phyloP scores from a whole-genome alignment of 371 early-diverging fungal genomes.

The Actinomortierella ambigua region DNA sequence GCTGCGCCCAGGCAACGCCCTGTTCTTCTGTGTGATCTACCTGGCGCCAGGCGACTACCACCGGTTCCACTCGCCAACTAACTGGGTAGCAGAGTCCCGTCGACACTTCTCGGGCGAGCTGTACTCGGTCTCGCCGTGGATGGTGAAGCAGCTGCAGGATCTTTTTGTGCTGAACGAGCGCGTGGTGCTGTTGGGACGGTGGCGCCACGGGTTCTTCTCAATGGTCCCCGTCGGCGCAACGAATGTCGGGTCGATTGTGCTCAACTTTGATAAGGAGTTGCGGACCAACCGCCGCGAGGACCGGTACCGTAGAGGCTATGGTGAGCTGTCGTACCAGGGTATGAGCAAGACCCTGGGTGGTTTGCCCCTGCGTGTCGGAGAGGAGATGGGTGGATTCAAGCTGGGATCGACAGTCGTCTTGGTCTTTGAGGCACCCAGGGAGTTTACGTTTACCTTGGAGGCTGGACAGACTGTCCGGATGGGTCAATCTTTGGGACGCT shows the following conservation, averaged over 20 bases:
- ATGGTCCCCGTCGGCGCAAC: conserved; percentile 98
- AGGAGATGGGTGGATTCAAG: conserved; percentile 95
- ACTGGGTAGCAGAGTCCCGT: conserved; percentile 87
- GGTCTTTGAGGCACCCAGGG: conserved; percentile 92
- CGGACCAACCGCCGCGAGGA: conserved; percentile 72
- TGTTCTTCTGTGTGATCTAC: conserved; percentile 92
- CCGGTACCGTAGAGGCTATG: conserved; percentile 73
- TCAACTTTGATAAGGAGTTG: conserved; percentile 90
- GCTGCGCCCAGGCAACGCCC: conserved; percentile 68
- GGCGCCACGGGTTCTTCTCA: conserved; percentile 93
- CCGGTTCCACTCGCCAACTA: conserved; percentile 96
- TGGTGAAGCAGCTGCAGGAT: conserved; percentile 80
- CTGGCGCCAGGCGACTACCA: conserved; percentile 98
- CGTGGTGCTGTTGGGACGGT: conserved; percentile 88
- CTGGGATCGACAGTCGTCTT: conserved; percentile 96
- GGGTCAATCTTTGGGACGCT: conserved; percentile 79
- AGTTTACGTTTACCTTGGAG: conserved; percentile 77
- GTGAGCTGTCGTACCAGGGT: conserved; percentile 73
- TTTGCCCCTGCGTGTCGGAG: conserved; percentile 73
- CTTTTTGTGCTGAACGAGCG: conserved; percentile 97
- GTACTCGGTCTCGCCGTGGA: conserved; percentile 91
- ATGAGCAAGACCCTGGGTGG: conserved; percentile 69
- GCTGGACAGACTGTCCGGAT: conserved; percentile 79
- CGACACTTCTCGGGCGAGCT: conserved; percentile 94
- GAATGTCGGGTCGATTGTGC: conserved; percentile 93